Evolutionary conservation across 371 early-diverging fungal species (phyloP).

Genomic region (Mucor saturninus): DNA sequence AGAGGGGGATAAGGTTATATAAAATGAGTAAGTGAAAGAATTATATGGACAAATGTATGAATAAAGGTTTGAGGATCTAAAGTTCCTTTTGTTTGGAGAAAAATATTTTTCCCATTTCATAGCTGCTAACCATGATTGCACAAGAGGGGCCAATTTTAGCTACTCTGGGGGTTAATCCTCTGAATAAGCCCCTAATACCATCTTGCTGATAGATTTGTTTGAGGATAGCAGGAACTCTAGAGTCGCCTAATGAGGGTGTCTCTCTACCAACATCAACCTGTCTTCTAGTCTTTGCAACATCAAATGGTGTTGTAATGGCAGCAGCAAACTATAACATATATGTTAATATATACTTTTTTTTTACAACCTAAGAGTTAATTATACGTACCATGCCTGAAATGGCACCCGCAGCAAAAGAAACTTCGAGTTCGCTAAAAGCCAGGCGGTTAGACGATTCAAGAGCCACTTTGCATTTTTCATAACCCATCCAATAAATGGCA

Average conservation of each 20-base stretch:
- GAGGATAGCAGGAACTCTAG: slow-evolving; percentile 37
- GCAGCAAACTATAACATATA: slow-evolving; percentile 73
- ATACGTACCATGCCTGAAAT: slow-evolving; percentile 69
- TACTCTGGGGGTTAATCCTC: slow-evolving; percentile 75
- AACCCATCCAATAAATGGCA: slow-evolving; percentile 91
- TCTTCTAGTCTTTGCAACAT: slow-evolving; percentile 91
- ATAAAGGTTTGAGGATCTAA: neutral
- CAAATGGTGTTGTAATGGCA: slow-evolving; percentile 91
- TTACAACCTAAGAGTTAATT: neutral
- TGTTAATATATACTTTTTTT: neutral
- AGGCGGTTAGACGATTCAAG: slow-evolving; percentile 1
- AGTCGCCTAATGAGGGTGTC: slow-evolving; percentile 26
- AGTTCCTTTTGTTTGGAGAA: slow-evolving; percentile 33
- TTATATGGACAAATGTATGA: neutral
- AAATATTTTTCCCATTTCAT: slow-evolving; percentile 73
- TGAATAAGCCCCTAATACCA: slow-evolving; percentile 78
- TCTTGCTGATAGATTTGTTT: slow-evolving; percentile 67
- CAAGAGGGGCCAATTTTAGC: slow-evolving; percentile 94
- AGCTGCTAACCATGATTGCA: slow-evolving; percentile 93
- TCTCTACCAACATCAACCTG: slow-evolving; percentile 62
- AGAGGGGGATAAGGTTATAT: neutral
- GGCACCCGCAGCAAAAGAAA: slow-evolving; percentile 76
- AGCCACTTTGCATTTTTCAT: slow-evolving; percentile 70
- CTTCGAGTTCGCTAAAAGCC: slow-evolving; percentile 43
- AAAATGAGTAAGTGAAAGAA: neutral